These are phyloP conservation scores for Cercospora nicotianae DNA, from an alignment of 2,329 filamentous ascomycete genomes.

Conservation along the genomic window DNA sequence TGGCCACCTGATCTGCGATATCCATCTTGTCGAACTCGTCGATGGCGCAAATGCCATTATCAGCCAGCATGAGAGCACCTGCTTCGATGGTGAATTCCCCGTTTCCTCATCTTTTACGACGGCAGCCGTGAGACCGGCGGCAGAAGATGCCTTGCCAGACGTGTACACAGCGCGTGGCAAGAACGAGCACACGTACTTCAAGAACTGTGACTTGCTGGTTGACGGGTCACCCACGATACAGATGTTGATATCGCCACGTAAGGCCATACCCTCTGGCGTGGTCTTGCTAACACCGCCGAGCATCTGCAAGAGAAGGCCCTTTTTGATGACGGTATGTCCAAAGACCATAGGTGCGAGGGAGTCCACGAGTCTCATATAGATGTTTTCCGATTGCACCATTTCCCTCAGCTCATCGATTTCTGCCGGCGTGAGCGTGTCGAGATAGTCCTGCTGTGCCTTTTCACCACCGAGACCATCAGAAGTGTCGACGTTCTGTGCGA, in stretches of 20 bases:
- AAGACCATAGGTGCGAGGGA: slow-evolving; percentile 97
- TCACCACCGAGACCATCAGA: slow-evolving; percentile 74
- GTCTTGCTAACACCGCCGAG: slow-evolving; percentile 94
- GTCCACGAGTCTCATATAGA: slow-evolving; percentile 88
- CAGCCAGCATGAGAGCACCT: slow-evolving; percentile 92
- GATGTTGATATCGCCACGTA: slow-evolving; percentile 97
- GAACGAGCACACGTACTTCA: slow-evolving; percentile 97
- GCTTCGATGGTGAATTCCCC: slow-evolving; percentile 99
- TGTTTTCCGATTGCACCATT: slow-evolving; percentile 94
- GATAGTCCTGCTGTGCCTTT: slow-evolving; percentile 80
- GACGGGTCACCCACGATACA: slow-evolving; percentile 97
- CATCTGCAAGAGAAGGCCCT: slow-evolving; percentile 87
- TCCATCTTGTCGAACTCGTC: slow-evolving; percentile 99
- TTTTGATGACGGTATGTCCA: slow-evolving; percentile 96
- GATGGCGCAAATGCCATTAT: slow-evolving; percentile 96
- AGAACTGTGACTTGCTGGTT: slow-evolving; percentile 95
- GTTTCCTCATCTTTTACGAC: slow-evolving; percentile 98
- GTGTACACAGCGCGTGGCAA: slow-evolving; percentile 97
- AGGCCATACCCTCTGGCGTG: slow-evolving; percentile 89
- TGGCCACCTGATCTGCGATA: slow-evolving; percentile 92
- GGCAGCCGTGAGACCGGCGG: slow-evolving; percentile 93
- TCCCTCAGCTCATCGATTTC: slow-evolving; percentile 89
- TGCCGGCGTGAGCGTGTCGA: slow-evolving; percentile 77
- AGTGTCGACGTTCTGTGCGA: slow-evolving; percentile 69
- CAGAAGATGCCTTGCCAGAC: slow-evolving; percentile 94